These are phyloP conservation scores for Mucor indicus DNA, from an alignment of 371 early-diverging fungal genomes.

Conservation along the genomic window DNA sequence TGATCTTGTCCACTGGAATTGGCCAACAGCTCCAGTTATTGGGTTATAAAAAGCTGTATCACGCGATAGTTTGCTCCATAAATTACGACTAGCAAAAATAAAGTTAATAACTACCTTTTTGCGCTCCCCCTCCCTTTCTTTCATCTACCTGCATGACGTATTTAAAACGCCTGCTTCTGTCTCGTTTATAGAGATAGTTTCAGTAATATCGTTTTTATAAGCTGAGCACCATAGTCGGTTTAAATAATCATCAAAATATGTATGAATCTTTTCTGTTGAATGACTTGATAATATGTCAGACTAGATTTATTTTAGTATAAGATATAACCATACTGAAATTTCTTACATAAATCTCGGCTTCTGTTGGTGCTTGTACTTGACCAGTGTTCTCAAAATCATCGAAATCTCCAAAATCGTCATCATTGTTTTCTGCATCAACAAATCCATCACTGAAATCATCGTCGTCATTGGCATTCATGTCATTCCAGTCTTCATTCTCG, in stretches of 20 bases:
- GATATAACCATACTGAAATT: background rate
- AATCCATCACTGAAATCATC: slow-evolving; percentile 7
- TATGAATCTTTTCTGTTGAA: slow-evolving; percentile 4
- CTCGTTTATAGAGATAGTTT: background rate
- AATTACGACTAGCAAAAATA: slow-evolving; percentile 22
- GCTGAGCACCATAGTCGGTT: slow-evolving; percentile 8
- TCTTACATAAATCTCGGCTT: slow-evolving; percentile 36
- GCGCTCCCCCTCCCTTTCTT: background rate
- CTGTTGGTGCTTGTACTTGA: slow-evolving; percentile 10
- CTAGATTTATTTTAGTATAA: background rate
- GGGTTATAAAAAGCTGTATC: slow-evolving; percentile 53
- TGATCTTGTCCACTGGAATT: slow-evolving; percentile 54
- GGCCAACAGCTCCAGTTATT: slow-evolving; percentile 46
- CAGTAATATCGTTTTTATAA: background rate
- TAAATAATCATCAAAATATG: slow-evolving; percentile 17
- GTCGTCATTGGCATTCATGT: background rate
- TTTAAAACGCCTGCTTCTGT: slow-evolving; percentile 8
- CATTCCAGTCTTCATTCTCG: background rate
- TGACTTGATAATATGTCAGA: slow-evolving; percentile 12
- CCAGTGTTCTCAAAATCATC: slow-evolving; percentile 39
- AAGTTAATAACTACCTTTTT: background rate
- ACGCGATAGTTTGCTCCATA: slow-evolving; percentile 46
- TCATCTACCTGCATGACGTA: slow-evolving; percentile 20
- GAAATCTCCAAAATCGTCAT: slow-evolving; percentile 32
- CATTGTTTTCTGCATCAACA: slow-evolving; percentile 6